Conservation (phyloP, 1,284 basidiomycete genomes). For the Porodaedalea pini region DNA sequence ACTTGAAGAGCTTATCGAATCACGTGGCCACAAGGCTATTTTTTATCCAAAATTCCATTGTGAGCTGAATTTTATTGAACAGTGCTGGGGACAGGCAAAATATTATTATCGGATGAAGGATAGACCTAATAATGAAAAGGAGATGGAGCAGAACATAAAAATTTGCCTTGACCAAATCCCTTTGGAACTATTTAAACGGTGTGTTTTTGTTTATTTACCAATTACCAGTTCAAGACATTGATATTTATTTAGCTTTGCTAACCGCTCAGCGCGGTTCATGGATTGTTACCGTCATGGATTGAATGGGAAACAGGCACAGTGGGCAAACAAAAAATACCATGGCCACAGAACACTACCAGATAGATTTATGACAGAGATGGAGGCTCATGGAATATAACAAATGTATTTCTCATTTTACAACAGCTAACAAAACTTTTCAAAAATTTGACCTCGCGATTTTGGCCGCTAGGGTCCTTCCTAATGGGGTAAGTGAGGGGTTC, state of each 20-base stretch:
- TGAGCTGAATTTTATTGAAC: slow-evolving; percentile 17
- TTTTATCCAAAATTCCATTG: slow-evolving; percentile 17
- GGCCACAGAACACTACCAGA: slow-evolving; percentile 15
- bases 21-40: background rate
- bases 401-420: background rate
- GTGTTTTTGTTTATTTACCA: background rate
- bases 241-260: slow-evolving; percentile 13
- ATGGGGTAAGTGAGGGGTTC: background rate
- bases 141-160: slow-evolving; percentile 4
- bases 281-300: slow-evolving; percentile 19
- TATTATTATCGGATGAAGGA: background rate
- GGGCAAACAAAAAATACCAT: slow-evolving; percentile 16
- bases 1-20: background rate
- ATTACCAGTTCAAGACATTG: background rate
- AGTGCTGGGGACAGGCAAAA: slow-evolving; percentile 9
- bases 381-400: background rate
- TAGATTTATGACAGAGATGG: slow-evolving; percentile 3
- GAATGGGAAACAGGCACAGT: slow-evolving; percentile 16
- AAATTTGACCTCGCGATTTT: background rate
- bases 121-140: background rate
- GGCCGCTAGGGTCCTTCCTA: slow-evolving; percentile 2
- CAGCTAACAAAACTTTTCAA: background rate
- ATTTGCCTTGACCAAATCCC: slow-evolving; percentile 3
- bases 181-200: background rate
- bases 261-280: slow-evolving; percentile 20